phyloP scores from a whole-genome alignment of 805 yeast genomes.

The Wickerhamiella occidentalis region DNA sequence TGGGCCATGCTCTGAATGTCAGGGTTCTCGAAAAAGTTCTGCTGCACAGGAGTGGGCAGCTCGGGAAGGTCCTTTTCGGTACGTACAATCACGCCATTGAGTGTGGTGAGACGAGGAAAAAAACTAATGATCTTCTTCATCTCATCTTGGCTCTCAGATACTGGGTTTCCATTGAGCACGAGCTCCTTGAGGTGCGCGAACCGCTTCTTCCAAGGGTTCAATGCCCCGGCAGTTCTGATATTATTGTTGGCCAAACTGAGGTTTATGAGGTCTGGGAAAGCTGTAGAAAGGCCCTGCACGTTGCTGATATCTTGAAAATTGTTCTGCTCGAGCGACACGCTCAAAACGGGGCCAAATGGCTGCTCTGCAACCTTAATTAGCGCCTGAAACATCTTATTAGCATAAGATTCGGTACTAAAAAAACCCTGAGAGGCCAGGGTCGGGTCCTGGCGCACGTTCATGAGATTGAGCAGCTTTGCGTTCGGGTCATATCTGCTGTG shows the following conservation, averaged over 20 bases:
- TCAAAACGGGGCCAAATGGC: constrained; percentile 37
- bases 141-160: constrained; percentile 37
- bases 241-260: constrained; percentile 70
- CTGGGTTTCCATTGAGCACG: constrained; percentile 67
- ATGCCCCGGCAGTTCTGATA: constrained; percentile 42
- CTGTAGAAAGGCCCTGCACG: constrained; percentile 52
- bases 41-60: constrained; percentile 33
- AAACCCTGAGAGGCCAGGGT: constrained; percentile 48
- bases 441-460: constrained; percentile 52
- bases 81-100: constrained; percentile 69
- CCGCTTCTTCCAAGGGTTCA: constrained; percentile 70
- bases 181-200: constrained; percentile 63
- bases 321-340: constrained; percentile 44
- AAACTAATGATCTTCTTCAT: constrained; percentile 44
- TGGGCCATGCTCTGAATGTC: constrained; percentile 60
- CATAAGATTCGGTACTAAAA: constrained; percentile 46
- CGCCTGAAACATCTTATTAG: constrained; percentile 81
- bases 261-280: constrained; percentile 67
- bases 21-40: constrained; percentile 69
- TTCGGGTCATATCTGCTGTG: constrained; percentile 54
- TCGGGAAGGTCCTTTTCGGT: constrained; percentile 48
- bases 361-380: constrained; percentile 66
- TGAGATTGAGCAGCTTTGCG: constrained; percentile 55
- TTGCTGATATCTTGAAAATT: constrained; percentile 47
- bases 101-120: constrained; percentile 69